Base-by-base conservation (phyloP, 2,329 filamentous ascomycete genomes). In the Talaromyces islandicus region DNA sequence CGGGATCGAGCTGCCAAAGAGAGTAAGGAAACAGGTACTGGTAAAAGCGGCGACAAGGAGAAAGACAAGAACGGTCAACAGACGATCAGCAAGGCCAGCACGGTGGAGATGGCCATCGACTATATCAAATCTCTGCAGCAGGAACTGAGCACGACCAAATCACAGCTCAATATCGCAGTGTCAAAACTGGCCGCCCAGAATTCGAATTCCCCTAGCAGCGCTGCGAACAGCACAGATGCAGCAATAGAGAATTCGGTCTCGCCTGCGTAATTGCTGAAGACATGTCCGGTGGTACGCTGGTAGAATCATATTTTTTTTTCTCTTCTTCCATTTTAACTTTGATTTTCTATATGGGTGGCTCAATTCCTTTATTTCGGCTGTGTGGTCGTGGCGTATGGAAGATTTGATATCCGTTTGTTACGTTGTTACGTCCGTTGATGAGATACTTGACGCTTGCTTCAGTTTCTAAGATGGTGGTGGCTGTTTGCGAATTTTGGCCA, bases 51-150 rank as follows among this genome's bases (percentile, higher is more conserved):
- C 80, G 83, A 70, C 75, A 74, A 70, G 27, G 70, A 63, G 29
- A 75, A 77, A 62, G 67, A 73, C 52, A 77, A 75, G 61, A 69
- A 70, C 60, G 67, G 69, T 9, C 78, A 76, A 11, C 83, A 85
- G 57, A 86, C 89, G 32, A 92, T 88, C 69, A 97, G 92, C 76
- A 99, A 97, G 74, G 94, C 94, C 1, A 96, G 90, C 66, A 97
- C 95, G 0, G 94, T 99, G n/a, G 94, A 99, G 75, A 88, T 90
- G 76, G 94, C 94, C 1, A 97, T 97, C 68, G 88, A 92, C 60
- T 97, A 97, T 71, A 97, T 99, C 77, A 93, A 91, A 75, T 83
- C 87, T 62, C 76, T 99, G 63, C 87, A 95, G 74, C 79, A 85
- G 67, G 89, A 95, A 70, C 78, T 91, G 17, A 83, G 81, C 2